These are phyloP conservation scores for Pleurotus pulmonarius DNA, from an alignment of 768 basidiomycete genomes.

Conservation along the genomic window DNA sequence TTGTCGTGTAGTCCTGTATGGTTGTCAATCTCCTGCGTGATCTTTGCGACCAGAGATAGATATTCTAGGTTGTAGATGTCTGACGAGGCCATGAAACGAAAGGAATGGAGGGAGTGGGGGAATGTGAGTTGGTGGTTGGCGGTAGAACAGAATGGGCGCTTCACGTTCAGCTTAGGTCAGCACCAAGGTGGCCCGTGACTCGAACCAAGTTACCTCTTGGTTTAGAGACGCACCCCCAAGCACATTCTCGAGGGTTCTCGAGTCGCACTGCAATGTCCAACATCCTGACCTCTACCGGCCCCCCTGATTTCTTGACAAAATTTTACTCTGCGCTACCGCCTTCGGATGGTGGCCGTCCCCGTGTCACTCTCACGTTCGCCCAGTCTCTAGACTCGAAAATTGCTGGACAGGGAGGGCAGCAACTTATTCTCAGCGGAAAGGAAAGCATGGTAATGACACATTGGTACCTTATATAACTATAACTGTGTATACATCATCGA, in stretches of 20 bases:
- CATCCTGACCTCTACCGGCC: slow-evolving; percentile 6
- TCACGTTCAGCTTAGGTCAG: too few relatives aligned
- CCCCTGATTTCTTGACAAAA: slow-evolving; percentile 21
- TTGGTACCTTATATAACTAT: slow-evolving; percentile 48
- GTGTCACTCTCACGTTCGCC: slow-evolving; percentile 81
- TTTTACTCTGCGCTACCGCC: slow-evolving; percentile 19
- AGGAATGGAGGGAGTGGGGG: too few relatives aligned
- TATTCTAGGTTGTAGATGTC: slow-evolving; percentile 93
- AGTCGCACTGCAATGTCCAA: background rate
- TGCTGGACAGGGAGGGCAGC: slow-evolving; percentile 66
- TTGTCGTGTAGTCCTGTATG: slow-evolving; percentile 85
- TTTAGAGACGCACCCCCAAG: too few relatives aligned
- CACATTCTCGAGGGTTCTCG: too few relatives aligned
- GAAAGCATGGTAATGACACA: slow-evolving; percentile 95
- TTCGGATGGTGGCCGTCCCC: slow-evolving; percentile 35
- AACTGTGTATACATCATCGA: background rate
- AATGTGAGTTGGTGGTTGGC: background rate
- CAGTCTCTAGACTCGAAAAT: slow-evolving; percentile 89
- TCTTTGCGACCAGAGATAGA: slow-evolving; percentile 86
- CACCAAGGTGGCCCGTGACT: too few relatives aligned
- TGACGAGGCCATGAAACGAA: slow-evolving; percentile 50
- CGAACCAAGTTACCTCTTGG: too few relatives aligned
- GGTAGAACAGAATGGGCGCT: background rate
- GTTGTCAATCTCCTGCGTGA: slow-evolving; percentile 91
- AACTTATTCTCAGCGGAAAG: slow-evolving; percentile 78